Conservation (phyloP, 352 stramenopile species). For the Lagenidium giganteum region DNA sequence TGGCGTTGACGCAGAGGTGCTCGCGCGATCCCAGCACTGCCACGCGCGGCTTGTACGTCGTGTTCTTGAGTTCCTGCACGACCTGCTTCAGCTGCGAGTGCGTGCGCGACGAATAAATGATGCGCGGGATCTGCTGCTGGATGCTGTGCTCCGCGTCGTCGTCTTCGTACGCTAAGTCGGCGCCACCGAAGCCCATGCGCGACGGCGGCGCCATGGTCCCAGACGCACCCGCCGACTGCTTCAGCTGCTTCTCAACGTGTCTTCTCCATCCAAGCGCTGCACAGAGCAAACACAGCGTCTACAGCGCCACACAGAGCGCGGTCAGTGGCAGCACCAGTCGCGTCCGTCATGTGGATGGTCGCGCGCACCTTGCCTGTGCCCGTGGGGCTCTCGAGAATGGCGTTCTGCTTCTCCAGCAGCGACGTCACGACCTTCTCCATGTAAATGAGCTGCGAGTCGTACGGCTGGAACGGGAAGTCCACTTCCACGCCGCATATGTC, state of each 20-base stretch:
- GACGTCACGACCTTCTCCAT: constrained; percentile 95
- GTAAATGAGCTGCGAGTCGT: constrained; percentile 96
- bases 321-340: background rate
- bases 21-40: constrained; percentile 93
- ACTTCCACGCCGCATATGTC: constrained; percentile 87
- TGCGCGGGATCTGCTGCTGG: constrained; percentile 64
- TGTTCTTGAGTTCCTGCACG: constrained; percentile 94
- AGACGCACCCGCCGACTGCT: background rate
- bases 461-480: constrained; percentile 96
- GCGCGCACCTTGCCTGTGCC: constrained; percentile 92
- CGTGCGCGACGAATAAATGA: constrained; percentile 98
- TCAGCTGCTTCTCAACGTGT: constrained; percentile 61
- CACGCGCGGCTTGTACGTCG: constrained; percentile 86
- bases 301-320: background rate
- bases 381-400: constrained; percentile 97
- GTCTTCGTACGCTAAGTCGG: constrained; percentile 67
- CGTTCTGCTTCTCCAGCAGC: constrained; percentile 90
- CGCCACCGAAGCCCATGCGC: no score
- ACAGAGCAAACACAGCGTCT: constrained; percentile 97
- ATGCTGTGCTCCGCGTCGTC: constrained; percentile 14
- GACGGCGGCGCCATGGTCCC: constrained; percentile 6
- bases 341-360: no score
- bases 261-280: constrained; percentile 91
- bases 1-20: constrained; percentile 97
- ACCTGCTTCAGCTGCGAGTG: constrained; percentile 99